These are phyloP conservation scores for Zygotorulaspora danielsina DNA, from an alignment of 805 yeast species.

Conservation along the genomic window DNA sequence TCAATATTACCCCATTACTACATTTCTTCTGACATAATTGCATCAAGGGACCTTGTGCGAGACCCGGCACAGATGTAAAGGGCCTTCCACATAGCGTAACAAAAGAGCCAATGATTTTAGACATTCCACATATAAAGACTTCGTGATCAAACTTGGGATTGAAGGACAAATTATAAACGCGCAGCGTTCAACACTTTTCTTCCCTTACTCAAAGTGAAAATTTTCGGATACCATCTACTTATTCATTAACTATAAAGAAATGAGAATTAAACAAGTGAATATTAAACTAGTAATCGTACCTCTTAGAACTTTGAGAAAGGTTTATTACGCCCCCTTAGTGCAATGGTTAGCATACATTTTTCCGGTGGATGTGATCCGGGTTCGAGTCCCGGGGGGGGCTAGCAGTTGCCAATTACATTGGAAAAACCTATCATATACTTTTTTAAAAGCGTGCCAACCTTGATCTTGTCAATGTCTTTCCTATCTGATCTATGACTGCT, in stretches of 20 bases:
- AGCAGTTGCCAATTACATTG: not conserved
- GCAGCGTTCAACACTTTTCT: not conserved
- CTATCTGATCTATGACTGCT: too few species aligned
- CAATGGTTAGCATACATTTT: constrained; percentile 50
- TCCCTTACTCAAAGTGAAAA: not conserved
- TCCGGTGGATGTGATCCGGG: constrained; percentile 54
- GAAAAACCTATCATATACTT: not conserved
- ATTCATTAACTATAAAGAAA: too few species aligned
- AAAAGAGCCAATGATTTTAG: not conserved
- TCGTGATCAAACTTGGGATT: too few species aligned
- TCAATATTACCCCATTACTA: not conserved
- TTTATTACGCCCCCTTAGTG: constrained; percentile 44
- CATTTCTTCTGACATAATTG: not conserved
- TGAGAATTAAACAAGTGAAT: too few species aligned
- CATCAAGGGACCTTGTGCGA: not conserved
- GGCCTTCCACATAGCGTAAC: not conserved
- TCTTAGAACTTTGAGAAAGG: constrained; percentile 1
- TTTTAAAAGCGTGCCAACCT: constrained; percentile 1
- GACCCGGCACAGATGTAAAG: not conserved
- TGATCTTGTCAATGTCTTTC: not conserved
- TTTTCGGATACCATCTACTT: not conserved
- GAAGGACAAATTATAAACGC: not conserved
- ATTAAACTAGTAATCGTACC: too few species aligned
- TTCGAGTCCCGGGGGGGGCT: constrained; percentile 54
- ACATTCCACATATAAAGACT: not conserved